These are phyloP conservation scores for Lactarius trivialis DNA, from an alignment of 768 basidiomycete genomes.

Conservation along the genomic window DNA sequence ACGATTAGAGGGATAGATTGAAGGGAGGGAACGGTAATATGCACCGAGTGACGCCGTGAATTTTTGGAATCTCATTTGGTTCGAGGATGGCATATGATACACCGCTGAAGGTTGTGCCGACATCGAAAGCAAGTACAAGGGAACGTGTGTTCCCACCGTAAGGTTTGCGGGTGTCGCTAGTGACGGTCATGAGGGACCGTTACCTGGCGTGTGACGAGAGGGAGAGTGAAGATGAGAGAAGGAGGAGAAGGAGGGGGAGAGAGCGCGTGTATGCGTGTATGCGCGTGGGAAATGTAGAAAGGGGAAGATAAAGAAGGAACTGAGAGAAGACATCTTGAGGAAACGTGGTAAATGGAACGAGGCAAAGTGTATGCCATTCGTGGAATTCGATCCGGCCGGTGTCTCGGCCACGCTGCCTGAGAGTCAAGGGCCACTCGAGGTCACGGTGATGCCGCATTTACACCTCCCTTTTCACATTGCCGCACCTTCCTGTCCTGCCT, in stretches of 20 bases:
- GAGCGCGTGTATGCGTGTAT: neutral
- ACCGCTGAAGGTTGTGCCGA: slow-evolving; percentile 79
- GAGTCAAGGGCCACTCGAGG: neutral
- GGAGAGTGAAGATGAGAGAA: slow-evolving; percentile 1
- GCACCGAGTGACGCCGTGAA: slow-evolving; percentile 73
- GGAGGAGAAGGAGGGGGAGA: neutral
- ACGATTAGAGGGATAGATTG: slow-evolving; percentile 1
- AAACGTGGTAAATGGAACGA: slow-evolving; percentile 4
- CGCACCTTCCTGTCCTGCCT: neutral
- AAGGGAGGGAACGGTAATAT: slow-evolving; percentile 12
- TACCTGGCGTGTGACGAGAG: slow-evolving; percentile 16
- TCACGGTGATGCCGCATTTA: neutral
- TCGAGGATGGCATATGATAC: slow-evolving; percentile 80
- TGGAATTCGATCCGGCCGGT: neutral
- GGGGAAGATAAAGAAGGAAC: neutral
- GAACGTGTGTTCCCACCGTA: slow-evolving; percentile 57
- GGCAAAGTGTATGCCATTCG: neutral
- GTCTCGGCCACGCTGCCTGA: neutral
- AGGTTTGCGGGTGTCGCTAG: slow-evolving; percentile 65
- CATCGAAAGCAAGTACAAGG: slow-evolving; percentile 72
- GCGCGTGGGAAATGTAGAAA: neutral
- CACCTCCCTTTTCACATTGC: slow-evolving; percentile 12
- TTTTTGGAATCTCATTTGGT: slow-evolving; percentile 75
- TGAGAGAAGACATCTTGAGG: neutral
- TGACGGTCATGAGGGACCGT: slow-evolving; percentile 39